Conservation (phyloP, 2,329 filamentous ascomycete genomes). For the Botrytis galanthina region DNA sequence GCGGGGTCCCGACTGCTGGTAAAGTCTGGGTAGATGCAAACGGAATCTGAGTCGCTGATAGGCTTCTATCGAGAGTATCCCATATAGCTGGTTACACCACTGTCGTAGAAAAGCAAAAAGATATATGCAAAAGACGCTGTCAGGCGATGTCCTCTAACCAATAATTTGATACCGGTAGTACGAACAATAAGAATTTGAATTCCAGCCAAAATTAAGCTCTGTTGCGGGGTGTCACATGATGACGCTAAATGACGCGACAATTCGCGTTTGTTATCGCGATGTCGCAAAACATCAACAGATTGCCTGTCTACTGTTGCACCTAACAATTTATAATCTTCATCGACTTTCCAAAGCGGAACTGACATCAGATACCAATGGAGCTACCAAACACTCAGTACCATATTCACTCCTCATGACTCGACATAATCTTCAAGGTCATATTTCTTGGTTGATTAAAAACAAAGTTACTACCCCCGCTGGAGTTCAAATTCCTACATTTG, state of each 20-base stretch:
- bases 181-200: not conserved
- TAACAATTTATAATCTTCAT: not conserved
- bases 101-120: not conserved
- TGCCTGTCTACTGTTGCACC: not conserved
- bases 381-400: conserved; percentile 22
- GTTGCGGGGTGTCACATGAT: conserved; percentile 12
- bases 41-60: not conserved
- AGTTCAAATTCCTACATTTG: conserved; percentile 21
- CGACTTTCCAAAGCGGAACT: not conserved
- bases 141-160: not conserved
- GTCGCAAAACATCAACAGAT: not conserved
- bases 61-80: not conserved
- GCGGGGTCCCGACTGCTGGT: not conserved
- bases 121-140: not conserved
- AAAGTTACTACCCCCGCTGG: conserved; percentile 32
- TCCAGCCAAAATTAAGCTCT: not conserved
- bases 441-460: conserved; percentile 38
- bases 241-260: conserved; percentile 9
- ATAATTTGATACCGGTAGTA: not conserved
- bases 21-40: not conserved
- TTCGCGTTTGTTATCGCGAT: conserved; percentile 4
- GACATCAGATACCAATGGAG: conserved; percentile 30
- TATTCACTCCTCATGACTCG: conserved; percentile 38
- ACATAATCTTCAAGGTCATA: conserved; percentile 39
- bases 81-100: not conserved